Evolutionary conservation across 2,329 filamentous ascomycete genomes (phyloP).

Genomic region (Arthrobotrys conoides): DNA sequence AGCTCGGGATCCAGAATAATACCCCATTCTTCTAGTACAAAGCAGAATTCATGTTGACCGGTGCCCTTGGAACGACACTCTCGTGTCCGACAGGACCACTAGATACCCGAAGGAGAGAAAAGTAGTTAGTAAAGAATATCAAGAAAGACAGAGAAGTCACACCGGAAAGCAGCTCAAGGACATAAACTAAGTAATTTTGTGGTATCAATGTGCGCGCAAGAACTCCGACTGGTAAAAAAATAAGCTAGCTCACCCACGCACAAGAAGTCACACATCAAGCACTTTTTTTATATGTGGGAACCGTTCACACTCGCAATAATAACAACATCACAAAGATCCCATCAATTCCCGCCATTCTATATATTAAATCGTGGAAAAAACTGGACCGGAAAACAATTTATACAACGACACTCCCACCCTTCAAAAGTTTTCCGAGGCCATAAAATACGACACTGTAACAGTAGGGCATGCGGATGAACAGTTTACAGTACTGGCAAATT

Average conservation of each 20-base stretch:
- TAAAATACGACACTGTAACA: constrained; percentile 8
- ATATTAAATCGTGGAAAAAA: constrained; percentile 6
- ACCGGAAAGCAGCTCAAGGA: constrained; percentile 17
- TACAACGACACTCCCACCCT: neutral
- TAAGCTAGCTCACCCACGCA: constrained; percentile 50
- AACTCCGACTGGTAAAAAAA: constrained; percentile 24
- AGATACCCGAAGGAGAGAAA: constrained; percentile 35
- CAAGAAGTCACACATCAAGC: constrained; percentile 41
- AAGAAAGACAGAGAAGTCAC: neutral
- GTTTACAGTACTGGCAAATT: constrained; percentile 33
- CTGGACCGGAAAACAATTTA: neutral
- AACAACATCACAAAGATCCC: constrained; percentile 19
- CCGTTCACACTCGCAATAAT: constrained; percentile 55
- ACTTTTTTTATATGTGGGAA: constrained; percentile 42
- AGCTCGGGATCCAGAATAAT: constrained; percentile 60
- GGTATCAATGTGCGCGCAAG: constrained; percentile 37
- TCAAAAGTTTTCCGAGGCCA: neutral
- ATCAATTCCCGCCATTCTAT: constrained; percentile 47
- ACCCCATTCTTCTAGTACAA: constrained; percentile 59
- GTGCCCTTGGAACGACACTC: constrained; percentile 47
- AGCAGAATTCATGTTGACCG: constrained; percentile 38
- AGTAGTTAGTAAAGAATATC: constrained; percentile 12
- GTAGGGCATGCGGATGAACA: constrained; percentile 2
- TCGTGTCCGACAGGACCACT: constrained; percentile 22
- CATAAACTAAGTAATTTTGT: constrained; percentile 10